Evolutionary conservation across 768 basidiomycete genomes (phyloP).

Genomic region (Lactarius akahatsu): DNA sequence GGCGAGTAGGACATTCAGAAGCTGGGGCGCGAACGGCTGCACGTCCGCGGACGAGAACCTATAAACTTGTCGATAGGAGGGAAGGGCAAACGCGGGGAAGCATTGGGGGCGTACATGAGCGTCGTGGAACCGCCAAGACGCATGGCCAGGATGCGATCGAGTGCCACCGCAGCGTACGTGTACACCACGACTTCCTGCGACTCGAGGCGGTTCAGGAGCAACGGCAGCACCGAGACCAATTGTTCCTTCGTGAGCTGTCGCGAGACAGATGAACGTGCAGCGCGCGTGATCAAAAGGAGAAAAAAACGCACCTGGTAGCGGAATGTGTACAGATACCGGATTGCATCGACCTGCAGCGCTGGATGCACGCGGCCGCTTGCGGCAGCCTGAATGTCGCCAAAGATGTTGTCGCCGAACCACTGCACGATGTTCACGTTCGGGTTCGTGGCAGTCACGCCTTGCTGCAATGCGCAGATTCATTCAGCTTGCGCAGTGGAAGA

Average conservation of each 20-base stretch:
- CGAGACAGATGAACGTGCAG: background rate
- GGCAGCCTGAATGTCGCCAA: conserved; percentile 75
- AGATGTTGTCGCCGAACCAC: conserved; percentile 93
- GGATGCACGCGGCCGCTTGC: conserved; percentile 67
- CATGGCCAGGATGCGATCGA: conserved; percentile 91
- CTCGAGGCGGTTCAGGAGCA: conserved; percentile 76
- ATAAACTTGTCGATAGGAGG: background rate
- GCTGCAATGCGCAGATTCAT: conserved; percentile 42
- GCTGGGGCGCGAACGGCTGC: conserved; percentile 71
- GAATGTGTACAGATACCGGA: conserved; percentile 93
- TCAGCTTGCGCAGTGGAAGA: background rate
- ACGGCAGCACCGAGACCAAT: conserved; percentile 85
- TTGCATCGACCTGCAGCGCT: conserved; percentile 93
- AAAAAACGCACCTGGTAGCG: conserved; percentile 73
- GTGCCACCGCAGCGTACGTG: conserved; percentile 97
- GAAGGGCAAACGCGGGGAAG: background rate
- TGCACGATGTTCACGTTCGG: conserved; percentile 89
- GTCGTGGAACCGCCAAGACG: conserved; percentile 60
- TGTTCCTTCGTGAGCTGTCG: conserved; percentile 87
- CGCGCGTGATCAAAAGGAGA: background rate
- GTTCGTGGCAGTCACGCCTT: conserved; percentile 93
- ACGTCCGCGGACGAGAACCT: conserved; percentile 91
- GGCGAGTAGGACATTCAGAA: conserved; percentile 68
- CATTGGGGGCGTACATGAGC: conserved; percentile 57
- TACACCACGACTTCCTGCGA: conserved; percentile 90